Evolutionary conservation across 202 grass and related monocot species (phyloP), one percentile per base, ranked within the genome.

Genomic region (Digitaria exilis): DNA sequence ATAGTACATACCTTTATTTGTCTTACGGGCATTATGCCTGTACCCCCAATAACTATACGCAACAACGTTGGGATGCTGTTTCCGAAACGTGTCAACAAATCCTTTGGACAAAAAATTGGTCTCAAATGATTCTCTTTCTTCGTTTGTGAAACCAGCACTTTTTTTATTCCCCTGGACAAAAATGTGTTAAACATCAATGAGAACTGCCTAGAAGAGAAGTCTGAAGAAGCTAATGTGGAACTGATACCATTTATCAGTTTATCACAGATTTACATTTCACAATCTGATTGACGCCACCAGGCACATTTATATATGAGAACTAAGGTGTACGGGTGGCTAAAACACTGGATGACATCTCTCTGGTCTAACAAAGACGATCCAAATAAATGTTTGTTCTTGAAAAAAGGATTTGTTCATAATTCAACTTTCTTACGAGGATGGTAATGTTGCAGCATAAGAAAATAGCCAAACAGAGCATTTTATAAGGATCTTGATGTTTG

Each of bases 11-110:
- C 96, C 96, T 95, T 87, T 95, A 65, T 98, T 98, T 65, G 80
- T 79, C 84, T 98, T 98, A 50, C 96, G 85, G 9, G 6, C 70
- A 24, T 81, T 92, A 59, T 87, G 74, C 72, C 96, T 90, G 68
- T 95, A 95, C 37, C 96, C 96, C 96, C 96, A 98, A 69, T 98
- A 95, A 71, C 87, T 95, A 76, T 98, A 98, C 4, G 65, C 92
- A 44, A 98, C 90, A 7, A 80, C 92, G 81, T 84, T 77, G 4
- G 96, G 96, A 87, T 98, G 86, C 66, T 95, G 96, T 66, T 87
- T 95, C 55, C 96, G 88, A 70, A 93, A 98, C 2, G 92, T 98
- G 82, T 98, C 92, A 1, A 98, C 82, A 62, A 95, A 98, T 9
- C 96, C 96, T 80, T 86, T 98, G 54, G 84, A 93, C 79, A 98